These are phyloP conservation scores for Persicaria tinctoria DNA, from an alignment of 148 eudicot species.

Conservation along the genomic window DNA sequence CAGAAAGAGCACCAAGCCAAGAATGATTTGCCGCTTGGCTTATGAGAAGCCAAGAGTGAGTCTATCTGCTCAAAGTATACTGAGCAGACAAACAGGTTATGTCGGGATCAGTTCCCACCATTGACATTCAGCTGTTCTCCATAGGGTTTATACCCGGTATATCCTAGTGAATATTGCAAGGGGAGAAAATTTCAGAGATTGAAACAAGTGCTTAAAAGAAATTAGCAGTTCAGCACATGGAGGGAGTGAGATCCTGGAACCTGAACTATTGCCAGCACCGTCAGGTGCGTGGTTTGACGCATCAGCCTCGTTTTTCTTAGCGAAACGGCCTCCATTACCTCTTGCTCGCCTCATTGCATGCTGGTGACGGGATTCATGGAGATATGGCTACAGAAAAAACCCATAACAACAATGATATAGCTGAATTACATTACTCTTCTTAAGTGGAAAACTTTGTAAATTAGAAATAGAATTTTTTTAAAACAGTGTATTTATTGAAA, in stretches of 20 bases:
- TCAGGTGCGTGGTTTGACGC: constrained; percentile 20
- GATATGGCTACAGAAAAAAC: constrained; percentile 38
- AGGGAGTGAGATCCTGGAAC: constrained; percentile 18
- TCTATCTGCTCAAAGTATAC: background rate
- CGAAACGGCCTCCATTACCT: constrained; percentile 89
- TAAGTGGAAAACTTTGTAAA: no score
- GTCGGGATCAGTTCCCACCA: background rate
- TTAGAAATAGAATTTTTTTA: no score
- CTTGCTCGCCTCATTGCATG: constrained; percentile 87
- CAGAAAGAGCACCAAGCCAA: constrained; percentile 36
- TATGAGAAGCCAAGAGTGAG: constrained; percentile 27
- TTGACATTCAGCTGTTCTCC: constrained; percentile 14
- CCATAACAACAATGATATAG: background rate
- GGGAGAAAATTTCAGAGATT: no score
- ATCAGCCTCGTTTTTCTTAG: constrained; percentile 48
- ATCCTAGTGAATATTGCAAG: constrained; percentile 11
- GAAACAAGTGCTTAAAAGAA: no score
- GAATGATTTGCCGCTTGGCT: constrained; percentile 57
- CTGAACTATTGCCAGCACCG: constrained; percentile 24
- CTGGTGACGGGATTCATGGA: constrained; percentile 39
- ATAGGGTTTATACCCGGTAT: constrained; percentile 13
- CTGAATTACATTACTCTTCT: no score
- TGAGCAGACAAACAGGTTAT: background rate
- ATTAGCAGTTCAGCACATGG: background rate
- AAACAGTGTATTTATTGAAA: no score